Percentiles rank a stretch among this genome's conserved stretches.
phyloP scores from a whole-genome alignment of 1,284 basidiomycete species.

The Moesziomyces antarcticus region DNA sequence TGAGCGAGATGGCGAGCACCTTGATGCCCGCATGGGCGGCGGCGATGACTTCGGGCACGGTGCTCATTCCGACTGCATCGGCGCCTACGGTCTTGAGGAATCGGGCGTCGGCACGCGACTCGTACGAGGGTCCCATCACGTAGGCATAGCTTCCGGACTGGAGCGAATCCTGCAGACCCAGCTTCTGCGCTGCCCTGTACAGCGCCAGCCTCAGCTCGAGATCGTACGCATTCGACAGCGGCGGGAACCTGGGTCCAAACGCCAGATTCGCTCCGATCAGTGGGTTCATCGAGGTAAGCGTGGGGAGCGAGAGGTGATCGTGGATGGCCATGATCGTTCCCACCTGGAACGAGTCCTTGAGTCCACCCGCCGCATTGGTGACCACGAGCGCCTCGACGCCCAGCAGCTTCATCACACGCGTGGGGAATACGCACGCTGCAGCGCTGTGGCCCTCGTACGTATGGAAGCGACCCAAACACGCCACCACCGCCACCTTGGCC shows the following conservation, averaged over 20 bases:
- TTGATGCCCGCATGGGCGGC: constrained; percentile 77
- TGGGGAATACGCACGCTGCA: constrained; percentile 74
- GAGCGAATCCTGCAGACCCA: constrained; percentile 61
- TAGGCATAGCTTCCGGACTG: constrained; percentile 80
- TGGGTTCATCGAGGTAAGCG: constrained; percentile 78
- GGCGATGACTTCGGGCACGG: constrained; percentile 86
- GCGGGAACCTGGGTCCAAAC: constrained; percentile 75
- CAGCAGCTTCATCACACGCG: constrained; percentile 78
- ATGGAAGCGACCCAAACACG: constrained; percentile 86
- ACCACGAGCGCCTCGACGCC: constrained; percentile 81
- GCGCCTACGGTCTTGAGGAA: constrained; percentile 51
- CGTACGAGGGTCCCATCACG: constrained; percentile 82
- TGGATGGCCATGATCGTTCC: constrained; percentile 85
- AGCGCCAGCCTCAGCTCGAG: constrained; percentile 75
- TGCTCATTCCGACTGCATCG: constrained; percentile 88
- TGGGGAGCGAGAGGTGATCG: constrained; percentile 83
- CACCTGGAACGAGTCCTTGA: constrained; percentile 78
- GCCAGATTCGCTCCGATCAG: constrained; percentile 70
- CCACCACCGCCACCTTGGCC: constrained; percentile 76
- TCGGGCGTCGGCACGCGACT: constrained; percentile 71
- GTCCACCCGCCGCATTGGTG: constrained; percentile 83
- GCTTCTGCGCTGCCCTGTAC: constrained; percentile 76
- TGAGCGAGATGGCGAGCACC: constrained; percentile 80
- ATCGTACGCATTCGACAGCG: constrained; percentile 82
- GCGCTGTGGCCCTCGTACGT: constrained; percentile 82